A percentile compares a stretch with the other conserved stretches of the same genome.
phyloP scores from a whole-genome alignment of 768 basidiomycete genomes.

The Kwoniella europaea region DNA sequence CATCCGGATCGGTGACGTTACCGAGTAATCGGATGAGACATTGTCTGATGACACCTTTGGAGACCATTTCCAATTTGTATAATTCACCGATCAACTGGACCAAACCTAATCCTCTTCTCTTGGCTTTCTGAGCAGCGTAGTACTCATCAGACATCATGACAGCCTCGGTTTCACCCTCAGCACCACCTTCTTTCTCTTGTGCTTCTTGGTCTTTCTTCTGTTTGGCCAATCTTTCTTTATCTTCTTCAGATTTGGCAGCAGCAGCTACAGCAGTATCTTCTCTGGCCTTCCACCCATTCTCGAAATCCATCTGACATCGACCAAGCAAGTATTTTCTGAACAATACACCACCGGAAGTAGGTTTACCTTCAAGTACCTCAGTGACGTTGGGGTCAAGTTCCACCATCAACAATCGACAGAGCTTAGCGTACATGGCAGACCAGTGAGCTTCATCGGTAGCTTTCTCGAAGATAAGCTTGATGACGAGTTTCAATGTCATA shows the following conservation, averaged over 20 bases:
- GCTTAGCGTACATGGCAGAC: slow-evolving; percentile 96
- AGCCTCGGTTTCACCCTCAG: slow-evolving; percentile 69
- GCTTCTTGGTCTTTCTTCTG: slow-evolving; percentile 63
- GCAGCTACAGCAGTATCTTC: slow-evolving; percentile 86
- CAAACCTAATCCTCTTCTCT: slow-evolving; percentile 93
- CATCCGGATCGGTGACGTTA: slow-evolving; percentile 93
- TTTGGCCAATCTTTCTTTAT: slow-evolving; percentile 65
- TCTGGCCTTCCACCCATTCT: slow-evolving; percentile 89
- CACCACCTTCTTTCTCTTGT: slow-evolving; percentile 60
- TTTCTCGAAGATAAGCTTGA: slow-evolving; percentile 94
- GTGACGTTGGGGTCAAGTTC: slow-evolving; percentile 83
- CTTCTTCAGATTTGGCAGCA: slow-evolving; percentile 79
- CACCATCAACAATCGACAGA: slow-evolving; percentile 96
- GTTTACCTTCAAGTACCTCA: slow-evolving; percentile 87
- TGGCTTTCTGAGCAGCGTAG: slow-evolving; percentile 93
- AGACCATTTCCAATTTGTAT: slow-evolving; percentile 98
- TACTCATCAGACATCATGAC: slow-evolving; percentile 90
- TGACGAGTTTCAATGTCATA: slow-evolving; percentile 91
- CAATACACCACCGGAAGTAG: slow-evolving; percentile 88
- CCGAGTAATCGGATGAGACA: slow-evolving; percentile 94
- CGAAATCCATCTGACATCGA: slow-evolving; percentile 97
- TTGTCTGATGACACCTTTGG: slow-evolving; percentile 97
- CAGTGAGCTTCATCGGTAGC: slow-evolving; percentile 93
- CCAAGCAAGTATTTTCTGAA: slow-evolving; percentile 97
- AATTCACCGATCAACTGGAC: slow-evolving; percentile 98